Evolutionary conservation across 306 rosid genomes (phyloP).

Genomic region (Dalbergia oliveri): DNA sequence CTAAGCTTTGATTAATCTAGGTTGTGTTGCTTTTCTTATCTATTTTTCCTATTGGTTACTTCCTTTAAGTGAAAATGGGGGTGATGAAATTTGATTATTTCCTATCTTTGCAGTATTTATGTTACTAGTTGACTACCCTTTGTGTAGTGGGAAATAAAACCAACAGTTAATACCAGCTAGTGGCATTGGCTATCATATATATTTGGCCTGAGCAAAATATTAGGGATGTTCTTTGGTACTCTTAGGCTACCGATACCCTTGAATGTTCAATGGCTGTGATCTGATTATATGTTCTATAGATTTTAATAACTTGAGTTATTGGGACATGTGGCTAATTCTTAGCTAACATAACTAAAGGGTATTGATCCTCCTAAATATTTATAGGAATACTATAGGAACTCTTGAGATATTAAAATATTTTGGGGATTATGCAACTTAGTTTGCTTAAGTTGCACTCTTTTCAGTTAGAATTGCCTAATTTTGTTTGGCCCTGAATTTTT

Average conservation of each 20-base stretch:
- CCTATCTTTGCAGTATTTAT: background rate
- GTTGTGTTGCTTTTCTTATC: background rate
- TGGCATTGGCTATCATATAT: too few relatives aligned
- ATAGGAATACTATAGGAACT: too few relatives aligned
- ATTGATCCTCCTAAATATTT: too few relatives aligned
- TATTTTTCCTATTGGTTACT: background rate
- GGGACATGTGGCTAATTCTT: too few relatives aligned
- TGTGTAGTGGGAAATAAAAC: conserved; percentile 3
- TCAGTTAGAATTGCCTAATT: background rate
- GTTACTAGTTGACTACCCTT: background rate
- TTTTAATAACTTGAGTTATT: too few relatives aligned
- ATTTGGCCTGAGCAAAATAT: too few relatives aligned
- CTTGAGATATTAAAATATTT: too few relatives aligned
- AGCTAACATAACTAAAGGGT: too few relatives aligned
- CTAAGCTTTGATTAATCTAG: background rate
- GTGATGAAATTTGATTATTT: background rate
- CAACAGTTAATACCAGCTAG: background rate
- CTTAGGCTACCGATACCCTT: too few relatives aligned
- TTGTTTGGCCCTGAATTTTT: background rate
- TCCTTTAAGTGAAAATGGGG: background rate
- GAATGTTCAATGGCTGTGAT: too few relatives aligned
- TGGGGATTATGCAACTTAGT: background rate
- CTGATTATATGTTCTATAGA: too few relatives aligned
- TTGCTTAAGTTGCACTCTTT: conserved; percentile 1
- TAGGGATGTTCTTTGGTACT: too few relatives aligned